phyloP scores from a whole-genome alignment of 306 rosid genomes.

The Prunus mira region DNA sequence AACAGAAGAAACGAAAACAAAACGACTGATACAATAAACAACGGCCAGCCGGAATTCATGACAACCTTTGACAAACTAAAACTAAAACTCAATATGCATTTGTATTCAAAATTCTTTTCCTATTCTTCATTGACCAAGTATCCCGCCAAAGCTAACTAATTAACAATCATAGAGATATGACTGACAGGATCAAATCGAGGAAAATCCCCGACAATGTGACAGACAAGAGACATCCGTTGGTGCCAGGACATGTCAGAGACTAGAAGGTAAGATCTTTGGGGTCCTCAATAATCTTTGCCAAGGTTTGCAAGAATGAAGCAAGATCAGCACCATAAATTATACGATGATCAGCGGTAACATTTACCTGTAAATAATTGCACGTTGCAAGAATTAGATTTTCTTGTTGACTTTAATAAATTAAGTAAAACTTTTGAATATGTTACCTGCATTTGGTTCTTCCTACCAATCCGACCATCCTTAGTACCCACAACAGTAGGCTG shows the following conservation, averaged over 20 bases:
- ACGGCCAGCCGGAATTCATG: neutral
- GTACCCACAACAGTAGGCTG: constrained; percentile 73
- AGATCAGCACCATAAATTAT: constrained; percentile 91
- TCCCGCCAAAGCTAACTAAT: constrained; percentile 6
- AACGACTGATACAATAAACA: neutral
- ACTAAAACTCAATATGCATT: neutral
- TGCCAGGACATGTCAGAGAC: constrained; percentile 22
- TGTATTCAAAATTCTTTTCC: constrained; percentile 27
- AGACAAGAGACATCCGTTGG: constrained; percentile 11
- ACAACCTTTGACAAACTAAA: neutral
- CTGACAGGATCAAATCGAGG: neutral
- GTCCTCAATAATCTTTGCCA: constrained; percentile 84
- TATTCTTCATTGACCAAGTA: constrained; percentile 16
- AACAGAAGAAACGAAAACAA: neutral
- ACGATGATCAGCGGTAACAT: constrained; percentile 98
- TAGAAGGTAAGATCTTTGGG: constrained; percentile 96
- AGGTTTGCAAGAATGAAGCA: constrained; percentile 89
- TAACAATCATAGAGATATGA: neutral
- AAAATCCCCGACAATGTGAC: neutral
- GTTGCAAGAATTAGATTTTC: constrained; percentile 23
- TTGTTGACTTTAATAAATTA: neutral
- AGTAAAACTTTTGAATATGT: neutral
- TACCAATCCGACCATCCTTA: constrained; percentile 90
- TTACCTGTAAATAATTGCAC: constrained; percentile 55
- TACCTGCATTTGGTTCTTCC: constrained; percentile 97